These are phyloP conservation scores for Tuber umbilicatum DNA, from an alignment of 495 filamentous ascomycete genomes.

Conservation along the genomic window DNA sequence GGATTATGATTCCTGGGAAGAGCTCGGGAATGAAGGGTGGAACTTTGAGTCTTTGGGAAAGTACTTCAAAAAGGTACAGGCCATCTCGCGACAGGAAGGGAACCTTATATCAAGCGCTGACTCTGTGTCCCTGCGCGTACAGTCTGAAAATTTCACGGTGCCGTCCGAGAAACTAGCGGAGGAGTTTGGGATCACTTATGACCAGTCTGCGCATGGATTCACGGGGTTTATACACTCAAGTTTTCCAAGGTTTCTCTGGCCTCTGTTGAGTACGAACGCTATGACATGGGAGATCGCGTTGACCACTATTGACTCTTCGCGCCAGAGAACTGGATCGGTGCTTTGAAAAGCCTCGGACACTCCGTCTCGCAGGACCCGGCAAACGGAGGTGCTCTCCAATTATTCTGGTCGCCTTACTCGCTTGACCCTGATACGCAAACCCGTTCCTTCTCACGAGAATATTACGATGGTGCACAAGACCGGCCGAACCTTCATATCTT, in stretches of 20 bases:
- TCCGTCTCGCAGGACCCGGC: constrained; percentile 47
- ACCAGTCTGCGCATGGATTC: constrained; percentile 43
- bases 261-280: constrained; percentile 45
- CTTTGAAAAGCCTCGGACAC: constrained; percentile 49
- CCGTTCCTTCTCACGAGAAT: constrained; percentile 44
- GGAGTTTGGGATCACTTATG: constrained; percentile 46
- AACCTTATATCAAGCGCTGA: neutral
- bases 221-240: constrained; percentile 48
- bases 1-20: constrained; percentile 56
- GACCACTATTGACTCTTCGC: constrained; percentile 12
- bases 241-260: constrained; percentile 52
- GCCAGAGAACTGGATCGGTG: constrained; percentile 51
- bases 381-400: constrained; percentile 48
- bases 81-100: neutral
- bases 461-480: constrained; percentile 33
- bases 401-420: constrained; percentile 47
- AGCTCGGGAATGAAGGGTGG: constrained; percentile 59
- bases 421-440: constrained; percentile 45
- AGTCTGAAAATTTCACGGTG: constrained; percentile 47
- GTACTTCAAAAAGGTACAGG: constrained; percentile 52
- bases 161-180: constrained; percentile 42
- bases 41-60: constrained; percentile 54
- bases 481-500: constrained; percentile 43
- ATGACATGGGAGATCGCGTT: neutral
- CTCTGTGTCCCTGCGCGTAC: neutral